Evolutionary conservation across 306 rosid species (phyloP).

Genomic region (Mimosa bimucronata): DNA sequence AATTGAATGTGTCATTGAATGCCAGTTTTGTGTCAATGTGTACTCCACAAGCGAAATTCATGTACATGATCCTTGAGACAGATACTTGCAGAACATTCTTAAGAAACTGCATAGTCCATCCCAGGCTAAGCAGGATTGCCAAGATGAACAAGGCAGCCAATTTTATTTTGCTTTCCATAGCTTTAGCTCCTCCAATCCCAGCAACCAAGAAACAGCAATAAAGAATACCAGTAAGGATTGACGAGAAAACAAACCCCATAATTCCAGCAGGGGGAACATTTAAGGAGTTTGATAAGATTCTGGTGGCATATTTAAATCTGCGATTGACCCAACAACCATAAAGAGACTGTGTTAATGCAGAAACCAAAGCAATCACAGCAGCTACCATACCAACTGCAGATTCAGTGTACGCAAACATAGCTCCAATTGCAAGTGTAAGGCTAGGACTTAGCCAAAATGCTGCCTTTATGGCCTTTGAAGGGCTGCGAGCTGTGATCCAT

Average conservation of each 20-base stretch:
- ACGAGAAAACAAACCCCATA: constrained; percentile 31
- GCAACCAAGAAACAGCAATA: constrained; percentile 54
- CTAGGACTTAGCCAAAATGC: constrained; percentile 68
- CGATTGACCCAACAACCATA: constrained; percentile 73
- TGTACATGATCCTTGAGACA: constrained; percentile 62
- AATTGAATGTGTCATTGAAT: constrained; percentile 49
- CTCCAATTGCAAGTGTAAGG: constrained; percentile 54
- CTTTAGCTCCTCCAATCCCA: constrained; percentile 73
- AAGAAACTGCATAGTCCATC: constrained; percentile 78
- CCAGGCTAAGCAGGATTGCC: constrained; percentile 62
- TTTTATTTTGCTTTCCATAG: constrained; percentile 43
- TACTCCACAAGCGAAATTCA: constrained; percentile 40
- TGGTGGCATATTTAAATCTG: constrained; percentile 52
- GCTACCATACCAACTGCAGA: constrained; percentile 46
- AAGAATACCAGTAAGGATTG: constrained; percentile 43
- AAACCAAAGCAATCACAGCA: constrained; percentile 53
- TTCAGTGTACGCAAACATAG: constrained; percentile 48
- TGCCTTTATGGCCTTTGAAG: constrained; percentile 53
- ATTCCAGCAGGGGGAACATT: constrained; percentile 51
- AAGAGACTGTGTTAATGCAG: constrained; percentile 54
- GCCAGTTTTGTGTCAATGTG: constrained; percentile 45
- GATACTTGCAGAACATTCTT: constrained; percentile 63
- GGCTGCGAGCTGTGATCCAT: constrained; percentile 44
- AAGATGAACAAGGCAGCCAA: constrained; percentile 47
- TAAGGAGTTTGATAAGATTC: constrained; percentile 51